Percentiles rank a stretch among this genome's conserved stretches.
These are phyloP conservation scores for Aspergillus steynii DNA, from an alignment of 495 filamentous ascomycete genomes.

Conservation along the genomic window DNA sequence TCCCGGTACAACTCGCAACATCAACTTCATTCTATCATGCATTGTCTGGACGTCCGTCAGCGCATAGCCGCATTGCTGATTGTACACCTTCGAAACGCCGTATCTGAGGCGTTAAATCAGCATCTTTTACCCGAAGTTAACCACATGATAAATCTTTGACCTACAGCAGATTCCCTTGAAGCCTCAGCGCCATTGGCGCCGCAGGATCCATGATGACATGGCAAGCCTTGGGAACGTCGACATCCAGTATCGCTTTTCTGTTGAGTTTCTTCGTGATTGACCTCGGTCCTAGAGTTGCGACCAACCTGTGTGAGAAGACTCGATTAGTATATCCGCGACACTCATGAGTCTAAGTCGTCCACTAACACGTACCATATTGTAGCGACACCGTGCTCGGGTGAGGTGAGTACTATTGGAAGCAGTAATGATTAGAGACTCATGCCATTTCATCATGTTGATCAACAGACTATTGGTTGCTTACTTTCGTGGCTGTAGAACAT, in stretches of 20 bases:
- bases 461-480: conserved; percentile 38
- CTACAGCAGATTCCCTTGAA: conserved; percentile 86
- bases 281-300: conserved; percentile 82
- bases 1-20: conserved; percentile 57
- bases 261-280: conserved; percentile 72
- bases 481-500: conserved; percentile 97
- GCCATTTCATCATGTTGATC: background rate
- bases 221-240: conserved; percentile 85
- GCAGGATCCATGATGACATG: conserved; percentile 79
- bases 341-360: background rate
- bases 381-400: conserved; percentile 83
- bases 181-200: conserved; percentile 85
- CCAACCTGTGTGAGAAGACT: conserved; percentile 60
- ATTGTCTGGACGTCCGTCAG: conserved; percentile 76
- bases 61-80: conserved; percentile 83
- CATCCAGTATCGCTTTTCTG: conserved; percentile 84
- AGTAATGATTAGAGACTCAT: conserved; percentile 23
- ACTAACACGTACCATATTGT: conserved; percentile 73
- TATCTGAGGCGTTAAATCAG: conserved; percentile 49
- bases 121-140: background rate
- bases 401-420: conserved; percentile 71
- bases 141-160: conserved; percentile 16
- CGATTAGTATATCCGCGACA: background rate
- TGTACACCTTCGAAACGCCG: conserved; percentile 80
- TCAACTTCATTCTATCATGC: conserved; percentile 67